Evolutionary conservation across 1,139 yeast species (phyloP).

Genomic region (Meyerozyma carpophila): DNA sequence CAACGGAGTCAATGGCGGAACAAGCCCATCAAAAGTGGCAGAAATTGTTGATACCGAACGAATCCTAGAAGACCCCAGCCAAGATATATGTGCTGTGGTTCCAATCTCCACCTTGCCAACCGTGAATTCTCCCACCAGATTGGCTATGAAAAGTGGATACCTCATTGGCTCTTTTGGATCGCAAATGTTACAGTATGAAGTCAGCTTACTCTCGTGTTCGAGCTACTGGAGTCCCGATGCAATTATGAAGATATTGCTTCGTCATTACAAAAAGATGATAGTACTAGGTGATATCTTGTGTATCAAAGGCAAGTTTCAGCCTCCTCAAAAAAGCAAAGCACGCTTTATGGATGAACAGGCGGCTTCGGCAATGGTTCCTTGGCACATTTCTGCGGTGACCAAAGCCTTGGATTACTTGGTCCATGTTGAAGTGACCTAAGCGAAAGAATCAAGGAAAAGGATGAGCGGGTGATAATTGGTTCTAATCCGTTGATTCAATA

Average conservation of each 20-base stretch:
- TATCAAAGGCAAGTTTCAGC: constrained; percentile 19
- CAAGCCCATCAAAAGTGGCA: constrained; percentile 1
- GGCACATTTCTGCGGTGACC: constrained; percentile 77
- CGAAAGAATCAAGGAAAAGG: background rate
- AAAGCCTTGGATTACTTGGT: constrained; percentile 51
- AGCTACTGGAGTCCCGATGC: constrained; percentile 50
- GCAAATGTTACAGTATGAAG: constrained; percentile 43
- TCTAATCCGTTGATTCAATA: no score
- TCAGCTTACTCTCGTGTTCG: constrained; percentile 67
- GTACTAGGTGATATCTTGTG: constrained; percentile 43
- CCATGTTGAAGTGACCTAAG: constrained; percentile 28
- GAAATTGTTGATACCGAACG: constrained; percentile 24
- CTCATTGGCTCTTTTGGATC: constrained; percentile 36
- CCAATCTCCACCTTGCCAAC: constrained; percentile 59
- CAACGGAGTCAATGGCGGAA: constrained; percentile 5
- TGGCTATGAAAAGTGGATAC: constrained; percentile 70
- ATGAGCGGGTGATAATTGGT: no score
- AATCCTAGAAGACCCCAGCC: constrained; percentile 43
- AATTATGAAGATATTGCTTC: constrained; percentile 54
- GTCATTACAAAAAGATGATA: constrained; percentile 65
- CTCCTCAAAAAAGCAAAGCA: constrained; percentile 4
- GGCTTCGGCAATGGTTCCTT: constrained; percentile 48
- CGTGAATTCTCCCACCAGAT: constrained; percentile 63
- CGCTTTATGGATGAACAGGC: constrained; percentile 5
- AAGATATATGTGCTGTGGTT: constrained; percentile 59